Base-by-base conservation (phyloP, 106 monocot genomes). In the Dendrobium chrysotoxum region DNA sequence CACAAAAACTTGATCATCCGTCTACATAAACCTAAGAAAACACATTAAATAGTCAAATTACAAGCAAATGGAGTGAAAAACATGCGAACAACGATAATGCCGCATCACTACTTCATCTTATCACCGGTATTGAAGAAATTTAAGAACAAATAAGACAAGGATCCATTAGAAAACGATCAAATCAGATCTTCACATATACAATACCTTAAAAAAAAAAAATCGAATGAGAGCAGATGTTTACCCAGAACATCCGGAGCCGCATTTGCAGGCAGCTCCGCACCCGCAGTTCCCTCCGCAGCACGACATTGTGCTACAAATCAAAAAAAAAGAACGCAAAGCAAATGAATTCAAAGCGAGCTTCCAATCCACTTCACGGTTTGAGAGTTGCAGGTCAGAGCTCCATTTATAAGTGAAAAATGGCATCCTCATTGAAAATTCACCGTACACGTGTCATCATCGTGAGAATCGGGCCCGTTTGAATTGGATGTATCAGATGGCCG, bases 271-370 rank as follows among this genome's bases (percentile, higher is more conserved):
- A 21, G 86, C 78, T 1, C 91, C 91, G 67, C 91, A 91, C 4
- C 86, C 86, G 54, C 91, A 89, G 81, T 89, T 91, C 28, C 91
- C 89, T 39, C 86, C 85, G 47, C 88, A 86, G 87, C 91, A 91
- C 83, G 89, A 85, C 91, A 86, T 90, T 38, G 42, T 84, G 3
- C 53, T 1, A 6, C 16, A 7, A 7, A 78, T 12, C 17, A 25
- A 25, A 61, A 35, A 61, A 35, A 11, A 16, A 30, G 50, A 64
- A 70, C n/a, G 53, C 0, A 46, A 23, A 46, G 4, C 15, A 50
- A 16, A 9, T 1, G 6, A 54, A 3, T 46, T 45, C 10, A 4
- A 28, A 30, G 0, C 20, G 20, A 18, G 7, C 0, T 46, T 40
- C 40, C 5, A 26, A 46, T 15, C 2, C 31, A 0, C 26, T 7